A percentile compares a stretch with the other conserved stretches of the same genome.
Conservation (phyloP, 106 monocot species). For the Xerophyta viscosa region DNA sequence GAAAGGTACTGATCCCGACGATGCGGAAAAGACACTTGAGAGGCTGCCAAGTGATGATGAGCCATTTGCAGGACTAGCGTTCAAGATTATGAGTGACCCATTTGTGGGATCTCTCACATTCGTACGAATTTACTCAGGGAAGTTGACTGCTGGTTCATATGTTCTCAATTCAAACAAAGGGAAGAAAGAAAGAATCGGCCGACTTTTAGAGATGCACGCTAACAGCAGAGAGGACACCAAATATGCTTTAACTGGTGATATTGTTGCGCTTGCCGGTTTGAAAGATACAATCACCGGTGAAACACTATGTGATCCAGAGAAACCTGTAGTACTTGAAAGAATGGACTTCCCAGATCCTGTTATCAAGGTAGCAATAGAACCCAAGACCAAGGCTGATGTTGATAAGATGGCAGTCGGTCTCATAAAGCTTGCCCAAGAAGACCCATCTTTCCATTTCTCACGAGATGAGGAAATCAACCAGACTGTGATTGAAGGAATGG, state of each 20-base stretch:
- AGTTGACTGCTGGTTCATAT: conserved; percentile 75
- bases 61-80: conserved; percentile 91
- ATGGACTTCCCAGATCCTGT: conserved; percentile 99
- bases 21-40: conserved; percentile 59
- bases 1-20: conserved; percentile 82
- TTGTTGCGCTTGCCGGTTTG: conserved; percentile 86
- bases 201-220: conserved; percentile 98
- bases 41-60: conserved; percentile 67
- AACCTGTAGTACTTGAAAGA: conserved; percentile 84
- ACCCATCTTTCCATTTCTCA: conserved; percentile 98
- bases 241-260: conserved; percentile 75
- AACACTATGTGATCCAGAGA: conserved; percentile 84
- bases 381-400: conserved; percentile 95
- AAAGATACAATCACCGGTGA: conserved; percentile 97
- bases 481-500: conserved; percentile 99
- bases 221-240: conserved; percentile 91
- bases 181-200: conserved; percentile 89
- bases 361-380: conserved; percentile 98
- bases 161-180: conserved; percentile 94
- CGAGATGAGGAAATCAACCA: conserved; percentile 98
- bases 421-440: conserved; percentile 95
- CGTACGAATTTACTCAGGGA: conserved; percentile 83
- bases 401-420: conserved; percentile 93
- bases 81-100: conserved; percentile 97
- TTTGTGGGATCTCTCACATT: conserved; percentile 96